phyloP scores from a whole-genome alignment of 306 rosid genomes.

The Mimosa pudica region DNA sequence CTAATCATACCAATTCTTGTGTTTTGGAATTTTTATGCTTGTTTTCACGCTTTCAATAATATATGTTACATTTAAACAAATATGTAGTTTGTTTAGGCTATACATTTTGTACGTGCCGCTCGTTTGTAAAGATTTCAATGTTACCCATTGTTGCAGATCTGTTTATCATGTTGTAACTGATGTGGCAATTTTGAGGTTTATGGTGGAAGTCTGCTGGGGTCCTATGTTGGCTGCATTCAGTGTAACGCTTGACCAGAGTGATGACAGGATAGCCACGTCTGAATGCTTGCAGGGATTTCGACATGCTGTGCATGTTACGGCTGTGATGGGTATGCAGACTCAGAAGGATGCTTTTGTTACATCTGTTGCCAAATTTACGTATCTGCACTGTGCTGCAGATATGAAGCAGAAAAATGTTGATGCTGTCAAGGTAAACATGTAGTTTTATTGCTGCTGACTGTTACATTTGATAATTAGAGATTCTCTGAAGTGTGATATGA shows the following conservation, averaged over 20 bases:
- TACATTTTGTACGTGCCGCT: constrained; percentile 20
- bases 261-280: constrained; percentile 87
- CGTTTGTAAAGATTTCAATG: constrained; percentile 35
- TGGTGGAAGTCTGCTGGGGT: constrained; percentile 99
- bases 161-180: constrained; percentile 88
- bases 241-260: constrained; percentile 98
- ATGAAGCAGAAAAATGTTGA: constrained; percentile 99
- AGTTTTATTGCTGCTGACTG: constrained; percentile 25
- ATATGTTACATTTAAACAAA: background rate
- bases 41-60: constrained; percentile 15
- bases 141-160: constrained; percentile 64
- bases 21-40: constrained; percentile 9
- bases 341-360: constrained; percentile 99
- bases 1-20: constrained; percentile 23
- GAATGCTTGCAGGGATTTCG: constrained; percentile 91
- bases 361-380: constrained; percentile 96
- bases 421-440: constrained; percentile 83
- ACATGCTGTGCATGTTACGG: constrained; percentile 92
- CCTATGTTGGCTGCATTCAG: constrained; percentile 99
- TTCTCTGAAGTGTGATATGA: constrained; percentile 7
- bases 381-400: constrained; percentile 96
- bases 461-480: constrained; percentile 15
- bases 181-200: constrained; percentile 93
- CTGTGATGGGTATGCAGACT: constrained; percentile 97
- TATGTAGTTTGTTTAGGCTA: background rate